Evolutionary conservation across 768 basidiomycete species (phyloP).

Genomic region (Hericium rajendrae): DNA sequence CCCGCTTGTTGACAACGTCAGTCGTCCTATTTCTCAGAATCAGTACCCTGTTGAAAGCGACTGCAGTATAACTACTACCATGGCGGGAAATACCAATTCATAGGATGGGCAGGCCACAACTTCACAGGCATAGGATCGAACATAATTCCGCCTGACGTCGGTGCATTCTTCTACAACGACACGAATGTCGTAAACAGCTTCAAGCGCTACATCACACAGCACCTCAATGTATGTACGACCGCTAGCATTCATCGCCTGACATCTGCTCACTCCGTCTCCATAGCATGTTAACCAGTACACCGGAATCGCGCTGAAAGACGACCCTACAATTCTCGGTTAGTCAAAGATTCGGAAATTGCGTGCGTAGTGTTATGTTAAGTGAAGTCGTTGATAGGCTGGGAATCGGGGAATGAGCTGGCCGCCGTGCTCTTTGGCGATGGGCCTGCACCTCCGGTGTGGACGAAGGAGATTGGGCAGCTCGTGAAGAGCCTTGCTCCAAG

Average conservation of each 20-base stretch:
- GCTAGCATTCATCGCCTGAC: background rate
- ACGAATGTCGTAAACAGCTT: slow-evolving; percentile 12
- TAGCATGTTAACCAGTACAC: slow-evolving; percentile 21
- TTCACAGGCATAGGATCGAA: slow-evolving; percentile 16
- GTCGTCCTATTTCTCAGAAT: background rate
- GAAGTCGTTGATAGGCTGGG: slow-evolving; percentile 10
- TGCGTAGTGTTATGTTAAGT: no score
- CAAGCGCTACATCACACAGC: background rate
- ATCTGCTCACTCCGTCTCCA: background rate
- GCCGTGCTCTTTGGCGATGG: slow-evolving; percentile 12
- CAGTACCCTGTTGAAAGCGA: background rate
- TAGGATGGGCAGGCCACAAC: slow-evolving; percentile 12
- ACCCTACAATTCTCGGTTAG: slow-evolving; percentile 19
- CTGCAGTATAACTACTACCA: slow-evolving; percentile 17
- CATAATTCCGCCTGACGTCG: slow-evolving; percentile 17
- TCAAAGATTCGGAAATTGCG: background rate
- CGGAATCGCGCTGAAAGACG: slow-evolving; percentile 19
- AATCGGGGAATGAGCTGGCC: slow-evolving; percentile 21
- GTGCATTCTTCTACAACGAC: slow-evolving; percentile 18
- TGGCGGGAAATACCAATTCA: slow-evolving; percentile 24
- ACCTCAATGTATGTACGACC: background rate
- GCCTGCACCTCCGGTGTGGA: slow-evolving; percentile 19
- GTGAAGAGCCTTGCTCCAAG: slow-evolving; percentile 20
- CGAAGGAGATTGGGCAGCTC: slow-evolving; percentile 12
- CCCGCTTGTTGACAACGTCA: slow-evolving; percentile 17